phyloP scores from a whole-genome alignment of 257 asterid genomes.

The Jaltomata sinuosa region DNA sequence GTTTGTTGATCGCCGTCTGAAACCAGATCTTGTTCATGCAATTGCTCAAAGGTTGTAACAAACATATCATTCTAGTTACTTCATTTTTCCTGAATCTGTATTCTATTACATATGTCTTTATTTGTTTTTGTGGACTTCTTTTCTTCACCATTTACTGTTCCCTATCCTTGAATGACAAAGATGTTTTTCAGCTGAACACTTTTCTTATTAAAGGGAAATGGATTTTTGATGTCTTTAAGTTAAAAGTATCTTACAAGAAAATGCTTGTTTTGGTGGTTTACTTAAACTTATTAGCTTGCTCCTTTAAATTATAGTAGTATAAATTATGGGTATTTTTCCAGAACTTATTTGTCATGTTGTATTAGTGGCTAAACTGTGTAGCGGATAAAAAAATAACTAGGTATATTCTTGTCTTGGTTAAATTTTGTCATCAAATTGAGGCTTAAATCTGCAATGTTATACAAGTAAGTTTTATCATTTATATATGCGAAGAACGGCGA shows the following conservation, averaged over 20 bases:
- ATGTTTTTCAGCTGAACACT: not conserved
- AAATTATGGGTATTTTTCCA: not conserved
- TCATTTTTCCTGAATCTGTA: not conserved
- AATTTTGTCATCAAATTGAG: not conserved
- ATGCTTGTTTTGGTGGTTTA: not conserved
- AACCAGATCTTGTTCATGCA: constrained; percentile 83
- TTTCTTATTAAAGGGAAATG: not conserved
- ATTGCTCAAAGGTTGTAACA: constrained; percentile 55
- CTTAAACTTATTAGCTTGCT: not conserved
- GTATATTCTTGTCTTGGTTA: not conserved
- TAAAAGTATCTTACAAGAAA: not conserved
- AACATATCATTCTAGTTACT: not conserved
- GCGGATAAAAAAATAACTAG: not conserved
- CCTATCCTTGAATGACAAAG: not conserved
- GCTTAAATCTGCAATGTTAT: not conserved
- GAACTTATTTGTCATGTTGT: not conserved
- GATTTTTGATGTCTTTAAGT: not conserved
- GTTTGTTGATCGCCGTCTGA: constrained; percentile 66
- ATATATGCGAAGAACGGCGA: not conserved
- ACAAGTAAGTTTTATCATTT: not conserved
- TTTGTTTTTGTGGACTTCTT: not conserved
- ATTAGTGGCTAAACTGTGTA: not conserved
- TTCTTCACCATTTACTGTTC: not conserved
- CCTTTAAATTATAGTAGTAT: not conserved
- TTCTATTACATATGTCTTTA: not conserved